These are phyloP conservation scores for Skeletonema potamos DNA, from an alignment of 108 stramenopile species.

Conservation along the genomic window DNA sequence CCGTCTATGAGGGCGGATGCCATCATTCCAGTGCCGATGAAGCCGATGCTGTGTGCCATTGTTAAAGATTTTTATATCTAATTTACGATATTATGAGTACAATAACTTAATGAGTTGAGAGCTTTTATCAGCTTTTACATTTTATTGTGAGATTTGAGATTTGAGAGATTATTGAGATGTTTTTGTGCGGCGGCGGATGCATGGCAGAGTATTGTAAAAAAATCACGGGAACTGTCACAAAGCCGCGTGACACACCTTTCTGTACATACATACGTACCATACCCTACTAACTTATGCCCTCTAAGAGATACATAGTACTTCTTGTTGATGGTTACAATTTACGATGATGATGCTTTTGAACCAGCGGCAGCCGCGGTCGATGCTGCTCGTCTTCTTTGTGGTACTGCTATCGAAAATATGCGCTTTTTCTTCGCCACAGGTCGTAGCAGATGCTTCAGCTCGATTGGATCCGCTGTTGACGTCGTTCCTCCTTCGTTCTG, in stretches of 20 bases:
- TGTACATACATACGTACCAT: no score
- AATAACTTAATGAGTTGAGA: no score
- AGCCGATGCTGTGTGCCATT: conserved; percentile 61
- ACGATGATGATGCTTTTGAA: not conserved
- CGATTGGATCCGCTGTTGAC: conserved; percentile 39
- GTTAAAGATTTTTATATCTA: not conserved
- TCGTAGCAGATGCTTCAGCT: conserved; percentile 10
- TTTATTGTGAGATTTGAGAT: no score
- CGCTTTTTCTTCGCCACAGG: not conserved
- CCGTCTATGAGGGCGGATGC: conserved; percentile 81
- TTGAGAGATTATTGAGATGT: no score
- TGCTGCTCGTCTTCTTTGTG: not conserved
- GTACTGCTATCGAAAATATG: not conserved
- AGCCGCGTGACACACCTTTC: no score
- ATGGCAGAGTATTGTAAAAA: no score
- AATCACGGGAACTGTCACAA: no score
- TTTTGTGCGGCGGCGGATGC: no score
- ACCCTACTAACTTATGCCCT: no score
- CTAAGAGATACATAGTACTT: no score
- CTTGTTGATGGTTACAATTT: not conserved
- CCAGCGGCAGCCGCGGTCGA: not conserved
- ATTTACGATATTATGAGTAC: no score
- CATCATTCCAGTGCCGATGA: conserved; percentile 88
- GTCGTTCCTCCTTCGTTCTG: conserved; percentile 34
- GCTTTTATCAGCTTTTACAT: no score